Percentiles rank a stretch among this genome's conserved stretches.
Conservation (phyloP, 345 rosid genomes). For the Sonneratia alba region DNA sequence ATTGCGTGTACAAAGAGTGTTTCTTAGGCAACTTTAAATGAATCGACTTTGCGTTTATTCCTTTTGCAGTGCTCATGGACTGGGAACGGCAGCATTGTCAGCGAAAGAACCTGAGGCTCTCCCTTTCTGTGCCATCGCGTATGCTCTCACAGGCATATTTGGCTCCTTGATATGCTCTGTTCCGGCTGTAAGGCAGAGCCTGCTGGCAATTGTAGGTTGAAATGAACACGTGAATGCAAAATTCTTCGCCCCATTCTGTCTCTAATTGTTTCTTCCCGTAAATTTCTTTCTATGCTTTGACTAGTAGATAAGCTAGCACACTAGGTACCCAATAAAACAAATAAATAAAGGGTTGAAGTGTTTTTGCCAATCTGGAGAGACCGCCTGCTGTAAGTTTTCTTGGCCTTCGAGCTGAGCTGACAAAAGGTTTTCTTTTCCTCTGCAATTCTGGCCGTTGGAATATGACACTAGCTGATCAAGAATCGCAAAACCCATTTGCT, state of each 20-base stretch:
- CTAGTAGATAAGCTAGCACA: background rate
- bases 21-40: background rate
- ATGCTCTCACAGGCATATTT: slow-evolving; percentile 87
- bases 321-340: background rate
- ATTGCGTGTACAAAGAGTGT: background rate
- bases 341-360: background rate
- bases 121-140: slow-evolving; percentile 91
- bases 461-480: too few species aligned
- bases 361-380: background rate
- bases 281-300: background rate
- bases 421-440: background rate
- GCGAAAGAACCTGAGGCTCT: slow-evolving; percentile 97
- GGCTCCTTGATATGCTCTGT: slow-evolving; percentile 82
- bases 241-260: background rate
- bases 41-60: background rate
- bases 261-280: background rate
- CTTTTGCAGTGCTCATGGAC: slow-evolving; percentile 79
- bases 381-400: background rate
- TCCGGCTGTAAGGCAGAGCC: slow-evolving; percentile 77
- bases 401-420: background rate
- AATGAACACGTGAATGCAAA: background rate
- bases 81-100: slow-evolving; percentile 94
- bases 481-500: background rate
- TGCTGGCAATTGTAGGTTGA: slow-evolving; percentile 61
- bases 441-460: too few species aligned